Evolutionary conservation across 192 early-diverging fungal species (phyloP), one percentile per base, ranked within the genome.

Genomic region (Linnemannia hyalina): DNA sequence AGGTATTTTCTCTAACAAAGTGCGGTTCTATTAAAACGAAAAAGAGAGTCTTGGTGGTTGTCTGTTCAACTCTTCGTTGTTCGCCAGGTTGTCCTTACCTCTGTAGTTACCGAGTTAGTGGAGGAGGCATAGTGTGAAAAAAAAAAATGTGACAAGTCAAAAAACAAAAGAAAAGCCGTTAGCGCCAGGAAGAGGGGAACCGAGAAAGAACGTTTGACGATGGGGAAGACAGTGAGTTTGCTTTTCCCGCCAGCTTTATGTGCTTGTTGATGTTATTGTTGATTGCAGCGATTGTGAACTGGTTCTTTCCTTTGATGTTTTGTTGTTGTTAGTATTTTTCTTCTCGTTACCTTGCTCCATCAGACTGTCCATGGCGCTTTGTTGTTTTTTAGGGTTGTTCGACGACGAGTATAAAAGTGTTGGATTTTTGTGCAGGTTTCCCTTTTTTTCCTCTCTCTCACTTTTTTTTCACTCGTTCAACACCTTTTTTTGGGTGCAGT

Each of bases 311-410:
- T 11, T 32, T 65, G n/a, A 15, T 65, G 60, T 29, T 29, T 65
- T 65, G 60, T 15, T 65, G 60, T 32, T 26, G n/a, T 60, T 18
- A 55, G 1, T 57, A 57, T 65, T 32, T 63, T 32, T 5, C 20
- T 16, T 16, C 20, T 32, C 16, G 32, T 38, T 85, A 85, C 82
- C 82, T 85, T 80, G 82, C 78, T 85, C 82, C 82, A 85, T 85
- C 78, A 72, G 77, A 69, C 73, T 73, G 78, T 80, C 82, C 82
- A 85, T 83, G 82, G 76, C 77, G 76, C 73, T 72, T 70, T 77
- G 78, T 74, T 78, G 18, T 55, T 82, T 74, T 70, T 80, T 73
- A 54, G 73, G 78, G 70, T 78, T 78, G 69, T 57, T 32, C 44
- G 49, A 18, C 20, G 49, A 46, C 49, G 49, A 52, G 49, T 20